phyloP scores from a whole-genome alignment of 2,329 filamentous ascomycete species.

The Penicillium sp. region DNA sequence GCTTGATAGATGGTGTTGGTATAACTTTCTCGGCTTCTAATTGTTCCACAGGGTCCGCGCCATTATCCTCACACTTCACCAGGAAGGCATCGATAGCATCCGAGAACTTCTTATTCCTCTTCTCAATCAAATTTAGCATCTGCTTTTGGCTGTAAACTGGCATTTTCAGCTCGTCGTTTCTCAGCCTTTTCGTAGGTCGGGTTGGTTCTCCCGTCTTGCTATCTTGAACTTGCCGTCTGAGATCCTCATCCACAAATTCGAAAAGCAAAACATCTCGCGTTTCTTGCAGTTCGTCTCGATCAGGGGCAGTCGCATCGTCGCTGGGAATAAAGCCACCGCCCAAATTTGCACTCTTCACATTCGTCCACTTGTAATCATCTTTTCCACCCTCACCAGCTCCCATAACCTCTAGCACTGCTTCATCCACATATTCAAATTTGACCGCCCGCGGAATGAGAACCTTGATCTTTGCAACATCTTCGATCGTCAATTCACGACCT shows the following conservation, averaged over 20 bases:
- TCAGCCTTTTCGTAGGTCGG: slow-evolving; percentile 63
- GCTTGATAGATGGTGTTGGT: slow-evolving; percentile 52
- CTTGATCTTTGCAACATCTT: slow-evolving; percentile 79
- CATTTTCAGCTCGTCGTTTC: slow-evolving; percentile 80
- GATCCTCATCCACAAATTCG: slow-evolving; percentile 86
- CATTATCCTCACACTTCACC: slow-evolving; percentile 62
- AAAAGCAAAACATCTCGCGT: slow-evolving; percentile 65
- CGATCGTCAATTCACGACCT: slow-evolving; percentile 59
- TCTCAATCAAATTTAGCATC: slow-evolving; percentile 83
- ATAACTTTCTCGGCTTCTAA: slow-evolving; percentile 61
- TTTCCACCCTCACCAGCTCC: slow-evolving; percentile 59
- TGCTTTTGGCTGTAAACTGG: slow-evolving; percentile 91
- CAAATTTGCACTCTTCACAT: slow-evolving; percentile 9
- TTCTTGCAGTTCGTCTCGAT: slow-evolving; percentile 48
- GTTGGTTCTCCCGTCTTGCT: slow-evolving; percentile 70
- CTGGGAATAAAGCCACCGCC: slow-evolving; percentile 11
- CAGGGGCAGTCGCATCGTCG: slow-evolving; percentile 6
- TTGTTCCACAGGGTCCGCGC: slow-evolving; percentile 62
- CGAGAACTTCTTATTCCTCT: slow-evolving; percentile 77
- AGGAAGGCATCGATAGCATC: slow-evolving; percentile 74
- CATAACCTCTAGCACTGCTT: slow-evolving; percentile 76
- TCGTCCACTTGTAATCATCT: slow-evolving; percentile 19
- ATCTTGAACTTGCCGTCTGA: slow-evolving; percentile 73
- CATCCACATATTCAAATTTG: slow-evolving; percentile 81
- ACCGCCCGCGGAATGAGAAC: slow-evolving; percentile 73